Base-by-base conservation (phyloP, 257 asterid species). In the Nicotiana obtusifolia region DNA sequence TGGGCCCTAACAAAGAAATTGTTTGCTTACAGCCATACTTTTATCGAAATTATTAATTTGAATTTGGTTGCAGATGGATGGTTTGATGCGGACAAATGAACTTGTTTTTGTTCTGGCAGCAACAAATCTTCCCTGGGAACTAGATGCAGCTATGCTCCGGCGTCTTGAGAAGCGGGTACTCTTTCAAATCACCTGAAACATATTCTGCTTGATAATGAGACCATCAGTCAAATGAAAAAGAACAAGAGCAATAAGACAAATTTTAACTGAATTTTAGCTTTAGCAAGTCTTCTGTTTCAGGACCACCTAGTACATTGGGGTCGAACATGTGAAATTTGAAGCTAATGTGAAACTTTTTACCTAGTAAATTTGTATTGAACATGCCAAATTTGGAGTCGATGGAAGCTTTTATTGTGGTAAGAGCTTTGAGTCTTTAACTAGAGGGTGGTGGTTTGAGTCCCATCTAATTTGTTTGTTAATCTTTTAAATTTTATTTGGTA, bases 111-210 rank as follows among this genome's bases (percentile, higher is more conserved):
- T 95, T 84, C 89, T 95, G 87, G 99, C 98, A 35, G 99, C 99
- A 83, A 95, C 99, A 61, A 95, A 95, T 88, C 98, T 95, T 75
- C 99, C 99, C 30, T 93, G 99, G 99, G 99, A 95, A 84, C 93
- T 95, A 77, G 99, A 95, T 89, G 97, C 93, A 71, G 99, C 99
- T 68, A 93, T 95, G 99, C 98, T 95, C 59, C 90, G 99, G 89
- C 99, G 98, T 81, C 99, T 95, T 69, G 99, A 95, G 82, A 95
- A 95, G 87, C 91, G 98, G 94, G 98, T 93, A 88, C 67, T 65
- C 26, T 76, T 78, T 49, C 75, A 15, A 26, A 89, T 61, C 17
- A 13, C 26, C 67, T 22, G 17, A 22, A 61, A 61, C 67, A 61
- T 61, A 61, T 61, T 61, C 33, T 22, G 33, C 19, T 61, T 61